A percentile compares a stretch with the other conserved stretches of the same genome.
phyloP scores from a whole-genome alignment of 108 stramenopile genomes.

The Stephanodiscus triporus region DNA sequence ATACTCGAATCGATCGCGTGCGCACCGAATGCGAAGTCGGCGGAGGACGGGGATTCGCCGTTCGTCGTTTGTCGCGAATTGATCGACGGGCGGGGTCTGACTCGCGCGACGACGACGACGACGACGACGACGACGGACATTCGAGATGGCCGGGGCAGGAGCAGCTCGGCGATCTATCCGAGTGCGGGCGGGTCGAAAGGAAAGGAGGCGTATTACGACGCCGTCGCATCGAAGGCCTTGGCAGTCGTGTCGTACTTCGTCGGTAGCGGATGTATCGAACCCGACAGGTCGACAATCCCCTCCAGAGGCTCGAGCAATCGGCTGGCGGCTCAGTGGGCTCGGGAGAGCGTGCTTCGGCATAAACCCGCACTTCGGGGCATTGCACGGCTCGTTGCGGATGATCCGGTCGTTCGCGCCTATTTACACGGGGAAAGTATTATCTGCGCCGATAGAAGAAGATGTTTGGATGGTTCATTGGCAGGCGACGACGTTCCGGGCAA shows the following conservation, averaged over 20 bases:
- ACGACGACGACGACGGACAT: no score
- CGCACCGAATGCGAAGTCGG: constrained; percentile 7
- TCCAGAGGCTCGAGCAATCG: constrained; percentile 23
- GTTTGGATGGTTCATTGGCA: neutral
- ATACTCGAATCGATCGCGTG: constrained; percentile 47
- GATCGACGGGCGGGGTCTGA: neutral
- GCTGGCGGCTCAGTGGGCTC: constrained; percentile 38
- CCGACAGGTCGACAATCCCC: constrained; percentile 32
- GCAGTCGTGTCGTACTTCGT: constrained; percentile 53
- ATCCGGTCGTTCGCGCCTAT: constrained; percentile 48
- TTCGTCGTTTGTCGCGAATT: constrained; percentile 12
- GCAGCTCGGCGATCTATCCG: neutral
- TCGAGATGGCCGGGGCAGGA: constrained; percentile 4
- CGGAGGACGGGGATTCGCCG: neutral
- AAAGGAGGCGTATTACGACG: constrained; percentile 21
- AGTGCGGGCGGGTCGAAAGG: neutral
- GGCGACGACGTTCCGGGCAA: neutral
- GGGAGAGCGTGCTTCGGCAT: constrained; percentile 35
- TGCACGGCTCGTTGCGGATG: constrained; percentile 42
- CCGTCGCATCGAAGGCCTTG: constrained; percentile 48
- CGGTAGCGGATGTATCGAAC: constrained; percentile 58
- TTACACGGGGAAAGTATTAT: constrained; percentile 16
- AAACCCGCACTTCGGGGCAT: constrained; percentile 36
- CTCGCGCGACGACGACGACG: neutral
- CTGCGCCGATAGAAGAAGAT: neutral